Evolutionary conservation across 805 yeast genomes (phyloP).

Genomic region (Zygoascus biomembranicola): DNA sequence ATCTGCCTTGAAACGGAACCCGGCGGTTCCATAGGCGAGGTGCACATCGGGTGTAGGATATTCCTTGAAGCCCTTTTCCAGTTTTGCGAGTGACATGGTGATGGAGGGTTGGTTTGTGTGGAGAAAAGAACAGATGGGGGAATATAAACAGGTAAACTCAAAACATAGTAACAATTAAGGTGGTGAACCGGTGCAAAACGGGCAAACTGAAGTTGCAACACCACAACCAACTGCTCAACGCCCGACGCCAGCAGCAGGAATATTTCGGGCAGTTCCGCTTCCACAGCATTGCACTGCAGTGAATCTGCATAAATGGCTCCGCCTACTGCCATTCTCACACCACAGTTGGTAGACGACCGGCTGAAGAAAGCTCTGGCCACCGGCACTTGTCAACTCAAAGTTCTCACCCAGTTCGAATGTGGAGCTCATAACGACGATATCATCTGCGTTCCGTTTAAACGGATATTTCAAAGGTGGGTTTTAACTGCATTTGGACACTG

Average conservation of each 20-base stretch:
- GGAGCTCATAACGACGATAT: constrained; percentile 17
- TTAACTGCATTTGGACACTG: not conserved
- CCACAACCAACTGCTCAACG: too few species aligned
- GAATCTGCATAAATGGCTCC: constrained; percentile 12
- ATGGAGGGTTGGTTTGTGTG: too few species aligned
- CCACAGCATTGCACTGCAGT: too few species aligned
- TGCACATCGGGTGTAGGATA: constrained; percentile 40
- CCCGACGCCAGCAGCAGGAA: too few species aligned
- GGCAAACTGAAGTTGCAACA: too few species aligned
- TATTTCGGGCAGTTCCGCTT: too few species aligned
- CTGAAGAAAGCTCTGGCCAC: constrained; percentile 2
- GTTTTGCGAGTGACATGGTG: not conserved
- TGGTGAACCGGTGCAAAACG: too few species aligned
- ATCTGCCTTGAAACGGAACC: constrained; percentile 72
- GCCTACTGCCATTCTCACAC: constrained; percentile 11
- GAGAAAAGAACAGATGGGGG: too few species aligned
- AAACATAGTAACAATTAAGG: too few species aligned
- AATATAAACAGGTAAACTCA: too few species aligned
- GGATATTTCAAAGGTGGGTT: constrained; percentile 19
- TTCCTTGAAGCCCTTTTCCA: constrained; percentile 13
- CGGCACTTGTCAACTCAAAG: constrained; percentile 18
- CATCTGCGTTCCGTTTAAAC: constrained; percentile 22
- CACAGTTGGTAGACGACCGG: constrained; percentile 1
- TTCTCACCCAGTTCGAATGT: constrained; percentile 25
- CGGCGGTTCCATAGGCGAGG: constrained; percentile 92